These are phyloP conservation scores for Teratosphaeria nubilosa DNA, from an alignment of 2,329 filamentous ascomycete species.

Conservation along the genomic window DNA sequence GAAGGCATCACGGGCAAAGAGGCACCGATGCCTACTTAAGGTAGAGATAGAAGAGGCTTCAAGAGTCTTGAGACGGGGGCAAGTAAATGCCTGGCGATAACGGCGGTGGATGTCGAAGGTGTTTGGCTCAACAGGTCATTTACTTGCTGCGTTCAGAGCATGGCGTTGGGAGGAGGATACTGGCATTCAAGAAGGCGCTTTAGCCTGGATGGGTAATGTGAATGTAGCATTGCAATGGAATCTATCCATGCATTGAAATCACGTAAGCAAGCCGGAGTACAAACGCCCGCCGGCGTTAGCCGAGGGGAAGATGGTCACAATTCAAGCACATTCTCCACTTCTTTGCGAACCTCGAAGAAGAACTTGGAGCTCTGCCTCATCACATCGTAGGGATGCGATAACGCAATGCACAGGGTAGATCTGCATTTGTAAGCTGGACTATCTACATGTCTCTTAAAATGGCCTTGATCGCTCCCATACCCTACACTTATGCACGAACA, in stretches of 20 bases:
- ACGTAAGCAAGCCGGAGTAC: neutral
- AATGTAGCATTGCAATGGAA: neutral
- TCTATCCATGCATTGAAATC: neutral
- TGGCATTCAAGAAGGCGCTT: neutral
- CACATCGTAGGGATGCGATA: neutral
- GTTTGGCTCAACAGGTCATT: neutral
- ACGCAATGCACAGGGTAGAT: neutral
- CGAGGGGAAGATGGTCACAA: neutral
- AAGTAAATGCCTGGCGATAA: neutral
- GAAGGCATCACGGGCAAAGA: slow-evolving; percentile 26
- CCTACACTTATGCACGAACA: neutral
- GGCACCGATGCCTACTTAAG: slow-evolving; percentile 23
- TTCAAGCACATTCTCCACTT: neutral
- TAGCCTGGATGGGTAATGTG: neutral
- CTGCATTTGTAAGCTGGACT: neutral
- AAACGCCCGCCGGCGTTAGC: neutral
- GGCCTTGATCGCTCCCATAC: neutral
- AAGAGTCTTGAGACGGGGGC: neutral
- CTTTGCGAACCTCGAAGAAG: neutral
- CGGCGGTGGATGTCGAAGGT: neutral
- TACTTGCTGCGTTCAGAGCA: neutral
- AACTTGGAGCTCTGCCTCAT: neutral
- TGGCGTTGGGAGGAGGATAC: neutral
- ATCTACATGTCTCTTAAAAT: neutral
- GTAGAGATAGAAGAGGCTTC: slow-evolving; percentile 3